Evolutionary conservation across 2,329 filamentous ascomycete species (phyloP).

Genomic region (Fusarium dlaminii): DNA sequence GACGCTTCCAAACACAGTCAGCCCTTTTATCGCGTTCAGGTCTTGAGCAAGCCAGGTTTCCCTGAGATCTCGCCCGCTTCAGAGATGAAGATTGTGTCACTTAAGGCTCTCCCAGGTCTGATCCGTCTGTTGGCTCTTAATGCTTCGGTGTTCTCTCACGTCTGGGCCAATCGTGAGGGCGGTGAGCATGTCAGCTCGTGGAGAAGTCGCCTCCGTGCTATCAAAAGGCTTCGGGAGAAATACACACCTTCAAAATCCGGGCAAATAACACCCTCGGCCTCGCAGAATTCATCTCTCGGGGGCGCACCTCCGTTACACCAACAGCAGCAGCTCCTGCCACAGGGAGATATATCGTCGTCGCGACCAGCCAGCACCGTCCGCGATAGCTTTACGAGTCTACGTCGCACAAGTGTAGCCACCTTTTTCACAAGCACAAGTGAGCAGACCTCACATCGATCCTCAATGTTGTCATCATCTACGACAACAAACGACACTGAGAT

Average conservation of each 20-base stretch:
- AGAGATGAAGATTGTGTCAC: conserved; percentile 87
- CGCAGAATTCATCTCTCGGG: conserved; percentile 45
- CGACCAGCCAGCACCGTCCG: conserved; percentile 62
- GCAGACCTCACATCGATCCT: conserved; percentile 66
- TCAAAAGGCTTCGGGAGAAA: conserved; percentile 81
- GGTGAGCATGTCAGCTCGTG: conserved; percentile 90
- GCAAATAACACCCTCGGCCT: conserved; percentile 40
- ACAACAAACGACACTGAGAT: conserved; percentile 66
- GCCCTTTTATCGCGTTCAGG: conserved; percentile 86
- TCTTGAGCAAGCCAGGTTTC: conserved; percentile 88
- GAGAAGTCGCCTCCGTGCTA: conserved; percentile 86
- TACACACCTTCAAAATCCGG: conserved; percentile 59
- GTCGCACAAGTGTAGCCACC: conserved; percentile 71
- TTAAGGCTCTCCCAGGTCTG: conserved; percentile 83
- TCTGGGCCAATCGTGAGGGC: conserved; percentile 82
- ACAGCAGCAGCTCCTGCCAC: conserved; percentile 33
- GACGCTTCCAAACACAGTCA: conserved; percentile 52
- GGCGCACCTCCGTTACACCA: conserved; percentile 36
- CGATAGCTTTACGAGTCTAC: conserved; percentile 69
- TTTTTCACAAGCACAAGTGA: conserved; percentile 69
- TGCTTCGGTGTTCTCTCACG: conserved; percentile 89
- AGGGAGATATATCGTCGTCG: conserved; percentile 39
- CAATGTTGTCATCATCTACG: conserved; percentile 62
- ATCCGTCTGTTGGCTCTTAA: conserved; percentile 91
- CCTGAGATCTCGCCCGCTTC: conserved; percentile 91